Conservation (phyloP, 2,329 filamentous ascomycete genomes). For the Diaporthe sp. region DNA sequence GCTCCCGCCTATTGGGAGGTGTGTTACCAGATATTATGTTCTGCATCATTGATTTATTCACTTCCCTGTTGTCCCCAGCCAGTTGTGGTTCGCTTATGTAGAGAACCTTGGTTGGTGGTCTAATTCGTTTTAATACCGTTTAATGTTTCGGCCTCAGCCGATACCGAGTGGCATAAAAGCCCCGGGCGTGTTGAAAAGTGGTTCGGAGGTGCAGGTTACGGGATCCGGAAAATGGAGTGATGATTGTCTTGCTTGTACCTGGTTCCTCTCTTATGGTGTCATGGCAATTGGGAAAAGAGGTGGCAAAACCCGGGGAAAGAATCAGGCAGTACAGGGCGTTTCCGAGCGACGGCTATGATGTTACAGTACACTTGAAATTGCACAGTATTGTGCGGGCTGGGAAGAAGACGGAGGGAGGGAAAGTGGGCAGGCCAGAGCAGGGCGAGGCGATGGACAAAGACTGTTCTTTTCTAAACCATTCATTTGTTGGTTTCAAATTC, state of each 20-base stretch:
- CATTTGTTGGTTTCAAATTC: background rate
- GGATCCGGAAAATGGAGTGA: background rate
- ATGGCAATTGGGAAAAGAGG: constrained; percentile 25
- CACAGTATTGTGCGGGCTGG: background rate
- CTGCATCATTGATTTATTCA: background rate
- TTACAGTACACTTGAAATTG: constrained; percentile 6
- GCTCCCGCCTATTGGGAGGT: constrained; percentile 28
- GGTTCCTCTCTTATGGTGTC: background rate
- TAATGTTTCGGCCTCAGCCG: constrained; percentile 1
- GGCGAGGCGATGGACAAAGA: background rate
- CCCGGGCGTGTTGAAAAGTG: background rate
- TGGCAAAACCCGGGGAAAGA: background rate
- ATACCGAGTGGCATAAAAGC: background rate
- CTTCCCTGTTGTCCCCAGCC: background rate
- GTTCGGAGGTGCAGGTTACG: background rate
- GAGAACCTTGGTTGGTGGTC: background rate
- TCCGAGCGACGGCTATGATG: constrained; percentile 4
- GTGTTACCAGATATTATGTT: constrained; percentile 27
- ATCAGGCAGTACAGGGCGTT: constrained; percentile 13
- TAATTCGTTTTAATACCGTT: background rate
- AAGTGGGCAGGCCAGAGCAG: background rate
- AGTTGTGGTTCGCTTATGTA: background rate
- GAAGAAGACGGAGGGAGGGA: background rate
- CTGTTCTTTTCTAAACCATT: constrained; percentile 9
- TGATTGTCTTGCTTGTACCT: background rate